Evolutionary conservation across 345 rosid genomes (phyloP).

Genomic region (Lepidium africanum): DNA sequence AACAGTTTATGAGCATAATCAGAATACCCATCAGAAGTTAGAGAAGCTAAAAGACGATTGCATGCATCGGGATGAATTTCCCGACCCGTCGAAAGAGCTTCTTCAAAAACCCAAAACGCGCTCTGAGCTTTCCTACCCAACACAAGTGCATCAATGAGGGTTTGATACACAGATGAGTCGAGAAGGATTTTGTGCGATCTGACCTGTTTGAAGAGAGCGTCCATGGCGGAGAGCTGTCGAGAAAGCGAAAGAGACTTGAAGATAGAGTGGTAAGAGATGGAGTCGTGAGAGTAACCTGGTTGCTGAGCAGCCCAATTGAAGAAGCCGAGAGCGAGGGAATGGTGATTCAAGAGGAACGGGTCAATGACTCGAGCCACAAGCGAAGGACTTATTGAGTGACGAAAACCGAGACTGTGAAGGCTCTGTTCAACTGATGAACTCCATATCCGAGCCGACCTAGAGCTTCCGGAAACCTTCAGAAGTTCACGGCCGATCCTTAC

Average conservation of each 20-base stretch:
- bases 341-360: slow-evolving; percentile 56
- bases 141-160: slow-evolving; percentile 40
- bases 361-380: slow-evolving; percentile 77
- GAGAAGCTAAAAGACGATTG: slow-evolving; percentile 61
- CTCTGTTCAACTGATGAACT: slow-evolving; percentile 51
- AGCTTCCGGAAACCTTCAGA: slow-evolving; percentile 37
- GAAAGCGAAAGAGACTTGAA: slow-evolving; percentile 62
- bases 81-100: slow-evolving; percentile 22
- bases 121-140: slow-evolving; percentile 38
- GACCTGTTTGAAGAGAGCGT: slow-evolving; percentile 49
- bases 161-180: slow-evolving; percentile 43
- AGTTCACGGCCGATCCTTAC: slow-evolving; percentile 57
- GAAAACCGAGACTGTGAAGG: slow-evolving; percentile 51
- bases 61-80: slow-evolving; percentile 47
- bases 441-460: slow-evolving; percentile 49
- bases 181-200: slow-evolving; percentile 42
- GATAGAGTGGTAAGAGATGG: slow-evolving; percentile 60
- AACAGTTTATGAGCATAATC: slow-evolving; percentile 49
- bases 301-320: slow-evolving; percentile 93
- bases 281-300: slow-evolving; percentile 63
- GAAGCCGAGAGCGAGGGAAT: slow-evolving; percentile 80
- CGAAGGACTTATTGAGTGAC: slow-evolving; percentile 43
- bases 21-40: slow-evolving; percentile 45
- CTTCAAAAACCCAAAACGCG: slow-evolving; percentile 56
- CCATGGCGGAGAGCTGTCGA: slow-evolving; percentile 54